Evolutionary conservation across 2,329 filamentous ascomycete species (phyloP), one percentile per base, ranked within the genome.

Genomic region (Tolypocladium album): DNA sequence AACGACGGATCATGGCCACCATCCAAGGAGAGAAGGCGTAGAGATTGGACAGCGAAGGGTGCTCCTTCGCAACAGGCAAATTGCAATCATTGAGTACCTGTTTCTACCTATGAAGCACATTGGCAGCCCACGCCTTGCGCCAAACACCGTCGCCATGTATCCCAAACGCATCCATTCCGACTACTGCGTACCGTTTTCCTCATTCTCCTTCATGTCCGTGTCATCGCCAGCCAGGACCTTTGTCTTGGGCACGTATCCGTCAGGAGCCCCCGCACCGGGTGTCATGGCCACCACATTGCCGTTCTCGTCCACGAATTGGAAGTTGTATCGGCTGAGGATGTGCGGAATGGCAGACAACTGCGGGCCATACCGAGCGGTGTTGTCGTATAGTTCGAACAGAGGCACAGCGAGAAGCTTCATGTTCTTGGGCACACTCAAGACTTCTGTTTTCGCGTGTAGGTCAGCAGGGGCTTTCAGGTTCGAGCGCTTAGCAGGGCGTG

Each of bases 381-480:
- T 99, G 70, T 99, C 94, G 79, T 99, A 99, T 45, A 99, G 85
- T 77, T 99, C 94, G 75, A 97, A 97, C 0, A 99, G 82, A 0
- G 94, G 94, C 1, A 99, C 94, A 1, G 94, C 94, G 47, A 99
- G 87, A 31, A 99, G 86, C 74, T 99, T 99, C 94, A 99, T 97
- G 77, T 99, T 99, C 79, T 99, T 99, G 0, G 94, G 94, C 11
- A 99, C 94, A 69, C 90, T 95, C 52, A 99, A 82, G 17, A 97
- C 89, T 78, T 97, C 92, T 96, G 72, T 60, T 38, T 36, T 39
- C 40, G 57, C 56, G 58, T 63, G 52, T 59, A 57, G 27, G 40
- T 60, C 27, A 59, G 58, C 20, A 27, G 13, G n/a, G 56, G 45
- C 40, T 52, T 20, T 9, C 6, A 27, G 34, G 2, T 22, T n/a